A percentile compares a stretch with the other conserved stretches of the same genome.
These are phyloP conservation scores for Purpureocillium lavendulum DNA, from an alignment of 2,329 filamentous ascomycete genomes.

Conservation along the genomic window DNA sequence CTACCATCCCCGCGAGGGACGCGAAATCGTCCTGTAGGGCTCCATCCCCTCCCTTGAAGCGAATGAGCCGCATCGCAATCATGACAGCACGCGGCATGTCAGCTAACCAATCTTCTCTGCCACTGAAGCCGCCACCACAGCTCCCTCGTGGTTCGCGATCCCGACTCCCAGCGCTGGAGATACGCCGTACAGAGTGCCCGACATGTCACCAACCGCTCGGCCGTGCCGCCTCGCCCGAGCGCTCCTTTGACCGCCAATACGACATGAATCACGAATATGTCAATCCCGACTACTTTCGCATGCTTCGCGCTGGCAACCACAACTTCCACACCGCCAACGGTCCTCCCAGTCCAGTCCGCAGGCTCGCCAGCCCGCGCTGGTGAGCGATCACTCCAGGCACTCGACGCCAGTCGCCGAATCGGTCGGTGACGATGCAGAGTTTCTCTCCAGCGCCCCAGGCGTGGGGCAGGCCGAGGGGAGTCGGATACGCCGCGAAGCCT, in stretches of 20 bases:
- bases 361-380: slow-evolving; percentile 39
- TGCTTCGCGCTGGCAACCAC: slow-evolving; percentile 58
- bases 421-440: slow-evolving; percentile 31
- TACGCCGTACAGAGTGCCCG: slow-evolving; percentile 77
- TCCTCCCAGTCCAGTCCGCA: slow-evolving; percentile 45
- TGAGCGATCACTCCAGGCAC: slow-evolving; percentile 7
- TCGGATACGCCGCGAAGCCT: slow-evolving; percentile 77
- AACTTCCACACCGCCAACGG: slow-evolving; percentile 35
- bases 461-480: slow-evolving; percentile 42
- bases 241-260: slow-evolving; percentile 36
- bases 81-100: not conserved
- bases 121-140: slow-evolving; percentile 86
- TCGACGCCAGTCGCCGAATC: slow-evolving; percentile 11
- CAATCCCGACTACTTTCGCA: slow-evolving; percentile 88
- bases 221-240: slow-evolving; percentile 34
- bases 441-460: slow-evolving; percentile 44
- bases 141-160: slow-evolving; percentile 86
- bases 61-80: no score
- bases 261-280: slow-evolving; percentile 56
- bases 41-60: no score
- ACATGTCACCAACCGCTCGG: slow-evolving; percentile 72
- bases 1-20: slow-evolving; percentile 63
- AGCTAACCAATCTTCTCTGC: not conserved
- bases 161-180: slow-evolving; percentile 74
- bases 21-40: slow-evolving; percentile 70